Evolutionary conservation across 1,284 basidiomycete genomes (phyloP).

Genomic region (Tilletia walkeri): DNA sequence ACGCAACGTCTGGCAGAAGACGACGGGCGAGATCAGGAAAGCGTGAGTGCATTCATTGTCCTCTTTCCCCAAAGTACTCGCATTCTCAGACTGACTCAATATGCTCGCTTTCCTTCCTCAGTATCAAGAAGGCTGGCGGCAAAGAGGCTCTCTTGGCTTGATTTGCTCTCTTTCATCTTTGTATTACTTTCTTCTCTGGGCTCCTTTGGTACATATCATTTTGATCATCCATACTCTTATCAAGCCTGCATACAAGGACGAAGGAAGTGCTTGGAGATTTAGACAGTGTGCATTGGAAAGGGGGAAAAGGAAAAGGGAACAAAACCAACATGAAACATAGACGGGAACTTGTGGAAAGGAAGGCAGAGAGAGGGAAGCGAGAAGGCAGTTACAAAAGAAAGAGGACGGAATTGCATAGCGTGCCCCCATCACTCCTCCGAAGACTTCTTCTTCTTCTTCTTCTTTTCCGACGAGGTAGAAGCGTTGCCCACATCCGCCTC

Average conservation of each 20-base stretch:
- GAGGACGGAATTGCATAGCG: neutral
- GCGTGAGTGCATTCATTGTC: slow-evolving; percentile 31
- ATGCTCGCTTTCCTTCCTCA: neutral
- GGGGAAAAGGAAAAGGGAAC: neutral
- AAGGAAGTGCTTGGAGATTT: neutral
- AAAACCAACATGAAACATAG: neutral
- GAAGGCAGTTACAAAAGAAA: neutral
- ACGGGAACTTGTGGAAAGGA: neutral
- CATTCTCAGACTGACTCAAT: neutral
- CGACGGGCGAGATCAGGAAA: slow-evolving; percentile 72
- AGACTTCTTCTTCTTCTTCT: slow-evolving; percentile 32
- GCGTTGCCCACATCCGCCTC: neutral
- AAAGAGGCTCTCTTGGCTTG: slow-evolving; percentile 25
- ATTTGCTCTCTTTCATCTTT: neutral
- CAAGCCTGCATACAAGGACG: no score
- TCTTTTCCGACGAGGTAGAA: slow-evolving; percentile 4
- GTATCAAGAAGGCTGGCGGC: slow-evolving; percentile 39
- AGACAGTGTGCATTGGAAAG: neutral
- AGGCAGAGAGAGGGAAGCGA: slow-evolving; percentile 1
- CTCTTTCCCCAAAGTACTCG: neutral
- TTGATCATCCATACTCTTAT: no score
- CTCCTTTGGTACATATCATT: neutral
- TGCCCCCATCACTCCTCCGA: neutral
- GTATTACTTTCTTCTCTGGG: neutral
- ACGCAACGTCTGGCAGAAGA: slow-evolving; percentile 81